Evolutionary conservation across 2,329 filamentous ascomycete species (phyloP), one percentile per base, ranked within the genome.

Genomic region (Xylariaceae sp.): DNA sequence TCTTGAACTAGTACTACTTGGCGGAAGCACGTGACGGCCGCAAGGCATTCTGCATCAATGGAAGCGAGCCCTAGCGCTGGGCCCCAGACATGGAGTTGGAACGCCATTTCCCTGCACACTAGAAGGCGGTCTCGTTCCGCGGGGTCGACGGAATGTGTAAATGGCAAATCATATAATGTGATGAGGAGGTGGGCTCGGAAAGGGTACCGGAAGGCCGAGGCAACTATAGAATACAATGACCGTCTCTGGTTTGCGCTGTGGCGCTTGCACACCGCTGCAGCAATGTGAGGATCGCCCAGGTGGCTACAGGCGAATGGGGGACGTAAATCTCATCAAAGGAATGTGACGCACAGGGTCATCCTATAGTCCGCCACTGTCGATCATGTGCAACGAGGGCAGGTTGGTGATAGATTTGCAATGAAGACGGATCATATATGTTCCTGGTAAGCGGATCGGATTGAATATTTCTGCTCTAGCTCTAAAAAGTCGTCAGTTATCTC

Each of bases 21-120:
- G 49, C 80, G 77, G 46, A 95, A 75, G 64, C 91, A 91, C 42
- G 87, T 82, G 55, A 95, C 82, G 35, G 85, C 76, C 22, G 91
- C 91, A 49, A 95, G 80, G 63, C 91, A 97, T 72, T 95, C 88
- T 37, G 92, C 76, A 61, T 97, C 91, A 59, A 97, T 86, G 35
- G 93, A 97, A 12, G 92, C 85, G 36, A 96, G 79, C 33, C 83
- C 83, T 65, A 95, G 95, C 33, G 88, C 91, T 44, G 89, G 84
- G 40, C 91, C 91, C 85, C 91, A 95, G 61, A 95, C 79, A 68
- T 95, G 86, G 49, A 98, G 79, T 69, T 92, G 80, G 39, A 89
- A 69, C 52, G 80, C 59, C 65, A 67, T 70, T 42, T 40, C 38
- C 14, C n/a, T n/a, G n/a, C n/a, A n/a, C n/a, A n/a, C n/a, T n/a